Evolutionary conservation across 148 eudicot genomes (phyloP).

Genomic region (Beta vulgaris): DNA sequence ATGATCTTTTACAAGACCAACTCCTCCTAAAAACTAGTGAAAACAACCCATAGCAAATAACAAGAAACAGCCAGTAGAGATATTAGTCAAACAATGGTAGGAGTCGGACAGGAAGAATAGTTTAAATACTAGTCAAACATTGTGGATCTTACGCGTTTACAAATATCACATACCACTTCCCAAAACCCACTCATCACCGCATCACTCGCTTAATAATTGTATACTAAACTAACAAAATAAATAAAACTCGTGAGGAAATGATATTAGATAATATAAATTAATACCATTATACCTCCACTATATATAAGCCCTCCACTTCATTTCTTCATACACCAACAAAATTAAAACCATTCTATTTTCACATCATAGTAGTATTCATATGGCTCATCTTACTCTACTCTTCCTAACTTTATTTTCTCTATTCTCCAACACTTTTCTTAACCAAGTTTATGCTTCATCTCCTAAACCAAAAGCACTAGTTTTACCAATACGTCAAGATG

Average conservation of each 20-base stretch:
- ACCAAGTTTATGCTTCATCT: slow-evolving; percentile 15
- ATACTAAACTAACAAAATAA: too few relatives aligned
- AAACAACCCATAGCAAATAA: too few relatives aligned
- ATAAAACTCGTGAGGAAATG: too few relatives aligned
- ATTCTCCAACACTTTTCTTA: background rate
- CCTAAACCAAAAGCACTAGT: slow-evolving; percentile 29
- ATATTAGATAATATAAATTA: too few relatives aligned
- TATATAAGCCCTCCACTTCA: background rate
- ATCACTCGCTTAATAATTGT: background rate
- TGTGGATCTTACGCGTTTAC: slow-evolving; percentile 1
- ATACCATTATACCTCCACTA: too few relatives aligned
- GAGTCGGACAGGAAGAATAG: too few relatives aligned
- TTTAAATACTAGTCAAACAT: background rate
- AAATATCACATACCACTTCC: background rate
- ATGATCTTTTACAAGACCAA: too few relatives aligned
- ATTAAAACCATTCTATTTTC: background rate
- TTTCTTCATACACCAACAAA: background rate
- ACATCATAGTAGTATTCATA: too few relatives aligned
- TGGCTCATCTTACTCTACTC: slow-evolving; percentile 18
- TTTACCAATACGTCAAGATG: slow-evolving; percentile 43
- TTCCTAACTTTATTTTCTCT: slow-evolving; percentile 15
- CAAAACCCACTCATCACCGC: slow-evolving; percentile 5
- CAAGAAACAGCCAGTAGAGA: too few relatives aligned
- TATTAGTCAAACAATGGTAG: too few relatives aligned
- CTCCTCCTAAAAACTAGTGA: too few relatives aligned